Percentiles rank a stretch among this genome's conserved stretches.
Evolutionary conservation across 768 basidiomycete species (phyloP).

Genomic region (Psilocybe azurescens): DNA sequence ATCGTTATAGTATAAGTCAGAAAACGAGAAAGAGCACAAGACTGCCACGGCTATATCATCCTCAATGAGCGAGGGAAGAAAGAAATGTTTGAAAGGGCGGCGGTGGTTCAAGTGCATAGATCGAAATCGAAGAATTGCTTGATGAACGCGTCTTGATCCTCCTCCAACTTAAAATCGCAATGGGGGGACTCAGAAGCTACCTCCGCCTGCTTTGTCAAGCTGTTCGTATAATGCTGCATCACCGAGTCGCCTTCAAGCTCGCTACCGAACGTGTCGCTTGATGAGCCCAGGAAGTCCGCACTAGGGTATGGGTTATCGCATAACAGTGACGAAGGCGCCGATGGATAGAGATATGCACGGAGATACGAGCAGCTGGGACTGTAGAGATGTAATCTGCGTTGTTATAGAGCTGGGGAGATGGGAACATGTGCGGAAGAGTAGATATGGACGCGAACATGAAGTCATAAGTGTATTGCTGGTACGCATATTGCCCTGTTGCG

Average conservation of each 20-base stretch:
- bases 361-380: too few species aligned
- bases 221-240: too few species aligned
- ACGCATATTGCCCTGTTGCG: slow-evolving; percentile 21
- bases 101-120: too few species aligned
- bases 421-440: background rate
- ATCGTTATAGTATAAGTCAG: too few species aligned
- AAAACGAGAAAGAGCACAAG: too few species aligned
- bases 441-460: background rate
- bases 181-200: background rate
- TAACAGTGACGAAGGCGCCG: background rate
- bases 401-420: background rate
- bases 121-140: background rate
- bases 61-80: too few species aligned
- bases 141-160: background rate
- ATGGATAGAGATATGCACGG: background rate
- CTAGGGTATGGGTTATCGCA: too few species aligned
- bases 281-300: too few species aligned
- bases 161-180: background rate
- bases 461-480: slow-evolving; percentile 7
- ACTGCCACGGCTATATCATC: too few species aligned
- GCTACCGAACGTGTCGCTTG: background rate
- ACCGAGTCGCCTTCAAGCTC: background rate
- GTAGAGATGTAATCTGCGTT: too few species aligned
- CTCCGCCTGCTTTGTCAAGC: too few species aligned
- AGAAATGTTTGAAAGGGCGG: too few species aligned